Evolutionary conservation across 2,329 filamentous ascomycete genomes (phyloP).

Genomic region (Paramyrothecium sp.): DNA sequence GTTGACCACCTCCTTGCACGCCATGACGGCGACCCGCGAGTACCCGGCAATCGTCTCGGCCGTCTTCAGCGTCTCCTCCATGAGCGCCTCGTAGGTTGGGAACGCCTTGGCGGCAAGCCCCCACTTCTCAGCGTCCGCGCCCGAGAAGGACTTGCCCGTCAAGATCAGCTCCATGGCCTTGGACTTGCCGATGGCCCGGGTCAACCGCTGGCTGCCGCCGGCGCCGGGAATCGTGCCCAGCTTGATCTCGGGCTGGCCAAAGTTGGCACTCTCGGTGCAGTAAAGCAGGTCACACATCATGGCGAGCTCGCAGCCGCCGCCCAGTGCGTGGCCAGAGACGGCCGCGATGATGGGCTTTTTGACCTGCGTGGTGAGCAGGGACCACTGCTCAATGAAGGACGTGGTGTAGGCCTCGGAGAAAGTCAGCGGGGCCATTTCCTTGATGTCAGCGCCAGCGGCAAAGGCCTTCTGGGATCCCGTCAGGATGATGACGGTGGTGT

Average conservation of each 20-base stretch:
- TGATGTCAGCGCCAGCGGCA: conserved; percentile 95
- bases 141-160: conserved; percentile 80
- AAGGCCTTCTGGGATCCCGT: conserved; percentile 91
- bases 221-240: conserved; percentile 89
- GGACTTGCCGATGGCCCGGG: conserved; percentile 77
- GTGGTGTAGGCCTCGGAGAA: conserved; percentile 84
- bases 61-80: conserved; percentile 77
- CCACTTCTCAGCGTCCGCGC: conserved; percentile 84
- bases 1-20: conserved; percentile 96
- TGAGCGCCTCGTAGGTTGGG: conserved; percentile 74
- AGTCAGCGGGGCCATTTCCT: conserved; percentile 93
- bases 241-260: conserved; percentile 97
- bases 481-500: conserved; percentile 75
- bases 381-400: conserved; percentile 97
- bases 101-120: conserved; percentile 85
- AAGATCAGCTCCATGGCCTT: conserved; percentile 90
- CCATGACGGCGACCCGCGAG: conserved; percentile 83
- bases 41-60: conserved; percentile 88
- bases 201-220: conserved; percentile 86
- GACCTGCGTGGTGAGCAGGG: conserved; percentile 74
- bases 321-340: conserved; percentile 90
- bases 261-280: conserved; percentile 80
- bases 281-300: conserved; percentile 98
- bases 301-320: conserved; percentile 92
- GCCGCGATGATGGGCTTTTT: conserved; percentile 95